phyloP scores from a whole-genome alignment of 805 yeast species.

The Teunomyces aglyptinius region DNA sequence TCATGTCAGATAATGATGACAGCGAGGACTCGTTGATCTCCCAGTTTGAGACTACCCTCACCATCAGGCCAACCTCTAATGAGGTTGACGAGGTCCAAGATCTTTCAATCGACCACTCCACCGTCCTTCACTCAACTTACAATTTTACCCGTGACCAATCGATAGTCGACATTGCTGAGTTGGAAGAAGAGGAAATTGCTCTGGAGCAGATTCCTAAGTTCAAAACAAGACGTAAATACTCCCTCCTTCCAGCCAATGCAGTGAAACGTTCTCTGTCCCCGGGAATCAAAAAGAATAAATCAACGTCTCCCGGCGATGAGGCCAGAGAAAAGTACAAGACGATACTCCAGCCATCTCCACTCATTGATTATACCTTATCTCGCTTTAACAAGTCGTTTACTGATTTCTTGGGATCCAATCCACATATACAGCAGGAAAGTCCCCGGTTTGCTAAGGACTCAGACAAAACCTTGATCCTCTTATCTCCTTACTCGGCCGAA shows the following conservation, averaged over 20 bases:
- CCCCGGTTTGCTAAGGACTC: conserved; percentile 32
- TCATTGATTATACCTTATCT: conserved; percentile 33
- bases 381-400: conserved; percentile 44
- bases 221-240: conserved; percentile 30
- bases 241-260: conserved; percentile 22
- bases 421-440: conserved; percentile 40
- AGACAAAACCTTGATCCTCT: conserved; percentile 56
- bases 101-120: conserved; percentile 39
- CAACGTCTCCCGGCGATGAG: conserved; percentile 4
- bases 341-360: conserved; percentile 32
- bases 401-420: conserved; percentile 41
- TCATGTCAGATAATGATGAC: conserved; percentile 15
- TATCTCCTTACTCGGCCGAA: conserved; percentile 67
- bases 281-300: conserved; percentile 7
- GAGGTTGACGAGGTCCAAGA: conserved; percentile 34
- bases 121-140: conserved; percentile 24
- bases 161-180: conserved; percentile 32
- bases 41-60: conserved; percentile 45
- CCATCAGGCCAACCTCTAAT: conserved; percentile 37
- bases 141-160: conserved; percentile 30
- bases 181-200: conserved; percentile 33
- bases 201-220: conserved; percentile 39
- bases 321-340: conserved; percentile 22
- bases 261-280: conserved; percentile 4
- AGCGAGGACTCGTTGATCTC: conserved; percentile 40